Conservation (phyloP, 164 flowering plant species). For the Vitis riparia region DNA sequence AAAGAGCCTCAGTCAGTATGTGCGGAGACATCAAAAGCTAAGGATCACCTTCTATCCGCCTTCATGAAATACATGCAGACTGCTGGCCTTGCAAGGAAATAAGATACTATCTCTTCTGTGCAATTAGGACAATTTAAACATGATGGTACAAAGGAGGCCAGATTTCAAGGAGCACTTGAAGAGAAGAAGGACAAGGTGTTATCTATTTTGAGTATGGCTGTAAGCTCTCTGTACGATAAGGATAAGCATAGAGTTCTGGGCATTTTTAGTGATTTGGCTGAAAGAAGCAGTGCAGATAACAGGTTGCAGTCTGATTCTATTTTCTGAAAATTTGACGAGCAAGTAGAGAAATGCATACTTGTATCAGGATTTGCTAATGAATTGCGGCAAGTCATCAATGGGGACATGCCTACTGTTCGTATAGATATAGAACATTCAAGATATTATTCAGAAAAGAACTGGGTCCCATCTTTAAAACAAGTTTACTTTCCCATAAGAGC, state of each 20-base stretch:
- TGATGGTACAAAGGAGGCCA: conserved; percentile 36
- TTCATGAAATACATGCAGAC: conserved; percentile 65
- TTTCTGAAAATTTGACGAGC: conserved; percentile 68
- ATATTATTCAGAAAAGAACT: conserved; percentile 35
- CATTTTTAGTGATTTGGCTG: conserved; percentile 32
- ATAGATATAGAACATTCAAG: conserved; percentile 20
- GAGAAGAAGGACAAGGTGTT: conserved; percentile 65
- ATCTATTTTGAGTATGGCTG: conserved; percentile 49
- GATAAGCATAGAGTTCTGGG: conserved; percentile 48
- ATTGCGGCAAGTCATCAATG: conserved; percentile 34
- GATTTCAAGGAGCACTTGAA: conserved; percentile 36
- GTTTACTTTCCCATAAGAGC: conserved; percentile 53
- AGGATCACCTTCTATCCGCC: conserved; percentile 67
- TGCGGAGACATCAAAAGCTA: conserved; percentile 44
- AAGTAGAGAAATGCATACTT: conserved; percentile 77
- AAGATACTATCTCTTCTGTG: conserved; percentile 30
- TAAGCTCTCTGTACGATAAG: conserved; percentile 54
- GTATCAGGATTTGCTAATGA: conserved; percentile 64
- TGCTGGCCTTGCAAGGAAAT: conserved; percentile 53
- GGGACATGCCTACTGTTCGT: conserved; percentile 22
- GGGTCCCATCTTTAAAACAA: conserved; percentile 62
- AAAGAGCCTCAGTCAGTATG: too few relatives aligned
- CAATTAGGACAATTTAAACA: conserved; percentile 25
- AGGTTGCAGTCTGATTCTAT: conserved; percentile 34
- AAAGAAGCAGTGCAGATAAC: conserved; percentile 28